A percentile compares a stretch with the other conserved stretches of the same genome.
phyloP scores from a whole-genome alignment of 2,329 filamentous ascomycete genomes.

The Xylariales sp. region DNA sequence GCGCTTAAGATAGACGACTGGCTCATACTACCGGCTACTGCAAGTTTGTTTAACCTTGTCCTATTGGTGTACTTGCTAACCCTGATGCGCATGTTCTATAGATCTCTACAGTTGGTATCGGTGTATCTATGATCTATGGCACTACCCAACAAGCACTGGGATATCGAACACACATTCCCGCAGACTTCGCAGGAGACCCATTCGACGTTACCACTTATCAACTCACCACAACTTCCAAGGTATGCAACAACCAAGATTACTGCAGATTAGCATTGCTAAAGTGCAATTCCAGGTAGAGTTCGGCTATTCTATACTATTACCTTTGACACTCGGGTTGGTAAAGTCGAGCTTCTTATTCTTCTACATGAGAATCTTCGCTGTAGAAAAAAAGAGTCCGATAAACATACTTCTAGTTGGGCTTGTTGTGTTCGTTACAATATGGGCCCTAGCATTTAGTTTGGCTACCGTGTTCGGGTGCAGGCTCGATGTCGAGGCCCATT shows the following conservation, averaged over 20 bases:
- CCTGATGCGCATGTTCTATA: too few relatives aligned
- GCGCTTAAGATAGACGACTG: constrained; percentile 40
- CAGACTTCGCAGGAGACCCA: constrained; percentile 12
- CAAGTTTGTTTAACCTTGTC: too few relatives aligned
- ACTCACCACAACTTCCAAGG: constrained; percentile 33
- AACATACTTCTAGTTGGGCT: constrained; percentile 28
- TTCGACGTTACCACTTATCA: constrained; percentile 22
- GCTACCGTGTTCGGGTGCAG: constrained; percentile 38
- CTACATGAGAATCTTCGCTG: constrained; percentile 41
- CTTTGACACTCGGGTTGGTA: constrained; percentile 39
- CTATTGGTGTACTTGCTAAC: too few relatives aligned
- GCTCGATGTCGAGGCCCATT: constrained; percentile 33
- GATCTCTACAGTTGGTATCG: constrained; percentile 16
- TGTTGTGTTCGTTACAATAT: constrained; percentile 27
- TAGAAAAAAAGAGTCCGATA: constrained; percentile 21
- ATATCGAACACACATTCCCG: constrained; percentile 13
- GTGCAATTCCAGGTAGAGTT: too few relatives aligned
- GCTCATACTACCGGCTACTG: constrained; percentile 38
- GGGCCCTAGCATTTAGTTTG: constrained; percentile 37
- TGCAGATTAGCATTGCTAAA: too few relatives aligned
- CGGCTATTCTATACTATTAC: constrained; percentile 17
- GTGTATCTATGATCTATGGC: constrained; percentile 28
- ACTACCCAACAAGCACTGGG: constrained; percentile 29
- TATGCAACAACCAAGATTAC: background rate
- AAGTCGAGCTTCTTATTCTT: constrained; percentile 44